Evolutionary conservation across 305 asterid genomes (phyloP).

Genomic region (Fraxinus platypoda): DNA sequence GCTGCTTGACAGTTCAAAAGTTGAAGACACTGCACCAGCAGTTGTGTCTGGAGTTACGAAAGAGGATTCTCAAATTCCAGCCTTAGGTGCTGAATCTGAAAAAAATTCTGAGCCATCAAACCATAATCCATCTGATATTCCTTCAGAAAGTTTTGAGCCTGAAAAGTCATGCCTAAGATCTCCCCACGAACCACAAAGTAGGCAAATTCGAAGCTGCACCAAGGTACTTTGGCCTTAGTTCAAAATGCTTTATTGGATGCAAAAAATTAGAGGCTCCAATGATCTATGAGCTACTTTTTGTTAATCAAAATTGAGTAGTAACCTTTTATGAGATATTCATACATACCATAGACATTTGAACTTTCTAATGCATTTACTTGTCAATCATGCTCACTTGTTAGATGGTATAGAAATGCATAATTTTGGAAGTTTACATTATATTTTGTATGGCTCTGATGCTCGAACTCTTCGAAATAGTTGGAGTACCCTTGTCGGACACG

Average conservation of each 20-base stretch:
- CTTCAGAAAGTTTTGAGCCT: conserved; percentile 71
- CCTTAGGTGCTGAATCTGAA: conserved; percentile 57
- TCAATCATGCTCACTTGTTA: neutral
- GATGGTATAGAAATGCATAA: neutral
- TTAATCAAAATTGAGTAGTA: neutral
- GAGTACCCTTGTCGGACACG: too few relatives aligned
- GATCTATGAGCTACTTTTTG: neutral
- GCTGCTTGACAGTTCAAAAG: conserved; percentile 51
- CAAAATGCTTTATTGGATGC: neutral
- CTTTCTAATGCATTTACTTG: neutral
- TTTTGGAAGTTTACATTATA: neutral
- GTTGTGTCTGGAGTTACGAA: conserved; percentile 37
- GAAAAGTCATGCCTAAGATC: conserved; percentile 78
- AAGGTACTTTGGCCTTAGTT: conserved; percentile 51
- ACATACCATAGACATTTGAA: neutral
- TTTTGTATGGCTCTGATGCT: neutral
- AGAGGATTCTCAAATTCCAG: conserved; percentile 47
- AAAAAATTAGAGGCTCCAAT: neutral
- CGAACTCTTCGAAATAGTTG: too few relatives aligned
- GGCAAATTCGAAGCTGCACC: conserved; percentile 79
- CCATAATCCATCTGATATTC: conserved; percentile 50
- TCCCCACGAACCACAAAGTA: conserved; percentile 61
- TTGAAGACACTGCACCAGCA: conserved; percentile 46
- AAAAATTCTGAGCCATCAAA: conserved; percentile 57
- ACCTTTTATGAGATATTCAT: neutral